Percentiles rank a stretch among this genome's conserved stretches.
These are phyloP conservation scores for Miscanthus sacchariflorus DNA, from an alignment of 202 grass and related monocot genomes.

Conservation along the genomic window DNA sequence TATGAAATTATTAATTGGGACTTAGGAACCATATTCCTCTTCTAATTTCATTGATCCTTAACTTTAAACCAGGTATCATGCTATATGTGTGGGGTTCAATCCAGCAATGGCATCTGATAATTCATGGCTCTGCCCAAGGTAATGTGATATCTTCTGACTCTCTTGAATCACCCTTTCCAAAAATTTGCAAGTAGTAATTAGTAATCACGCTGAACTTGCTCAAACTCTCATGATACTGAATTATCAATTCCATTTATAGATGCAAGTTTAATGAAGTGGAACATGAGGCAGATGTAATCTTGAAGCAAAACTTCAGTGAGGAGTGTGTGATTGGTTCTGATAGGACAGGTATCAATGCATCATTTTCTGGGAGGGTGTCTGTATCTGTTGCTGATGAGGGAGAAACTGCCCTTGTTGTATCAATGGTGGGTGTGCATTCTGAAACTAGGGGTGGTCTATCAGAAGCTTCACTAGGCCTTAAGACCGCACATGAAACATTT, in stretches of 20 bases:
- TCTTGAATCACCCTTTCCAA: slow-evolving; percentile 13
- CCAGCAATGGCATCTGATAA: slow-evolving; percentile 59
- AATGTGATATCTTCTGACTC: slow-evolving; percentile 43
- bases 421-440: slow-evolving; percentile 69
- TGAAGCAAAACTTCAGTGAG: slow-evolving; percentile 52
- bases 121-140: slow-evolving; percentile 98
- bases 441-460: slow-evolving; percentile 44
- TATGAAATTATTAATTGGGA: slow-evolving; percentile 34
- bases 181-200: slow-evolving; percentile 8
- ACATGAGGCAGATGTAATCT: slow-evolving; percentile 48
- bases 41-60: slow-evolving; percentile 51
- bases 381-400: slow-evolving; percentile 98
- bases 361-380: slow-evolving; percentile 88
- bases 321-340: slow-evolving; percentile 56
- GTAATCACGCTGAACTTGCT: slow-evolving; percentile 2
- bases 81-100: slow-evolving; percentile 88
- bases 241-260: slow-evolving; percentile 51
- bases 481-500: slow-evolving; percentile 45
- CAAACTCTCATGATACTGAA: slow-evolving; percentile 29
- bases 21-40: slow-evolving; percentile 35
- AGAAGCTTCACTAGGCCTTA: slow-evolving; percentile 39
- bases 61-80: slow-evolving; percentile 91
- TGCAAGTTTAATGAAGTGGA: slow-evolving; percentile 59
- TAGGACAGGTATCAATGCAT: slow-evolving; percentile 55
- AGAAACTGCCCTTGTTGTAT: slow-evolving; percentile 98